Evolutionary conservation across 331 rosid species (phyloP), one percentile per base, ranked within the genome.

Genomic region (Rosa hybrid): DNA sequence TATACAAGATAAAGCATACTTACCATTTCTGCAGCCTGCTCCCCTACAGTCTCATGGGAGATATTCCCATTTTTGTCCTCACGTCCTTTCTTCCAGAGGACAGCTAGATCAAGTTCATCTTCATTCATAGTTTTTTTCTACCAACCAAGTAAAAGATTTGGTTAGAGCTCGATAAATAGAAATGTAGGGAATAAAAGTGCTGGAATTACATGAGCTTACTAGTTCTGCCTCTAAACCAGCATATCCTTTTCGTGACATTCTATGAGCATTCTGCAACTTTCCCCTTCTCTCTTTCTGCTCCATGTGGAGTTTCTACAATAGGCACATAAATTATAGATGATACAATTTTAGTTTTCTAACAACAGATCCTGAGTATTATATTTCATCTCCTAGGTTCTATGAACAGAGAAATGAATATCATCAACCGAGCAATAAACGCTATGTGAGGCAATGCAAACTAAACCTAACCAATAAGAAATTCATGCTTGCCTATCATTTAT

Each of bases 231-330:
- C 68, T 41, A 57, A 75, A 57, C 12, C 6, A 7, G 68, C 51
- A 13, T 56, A 39, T 39, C 68, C 68, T 48, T n/a, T 56, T 57
- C 16, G 41, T n/a, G 68, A 39, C 78, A 75, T 56, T 39, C 68
- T 75, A 41, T 57, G 68, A 57, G 63, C 25, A n/a, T 75, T 20
- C 48, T 75, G 67, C 50, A 75, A n/a, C 68, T 56, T 56, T 7
- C 39, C 51, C 51, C 78, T 75, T 57, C 53, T 75, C 53, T 57
- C 54, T 75, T 75, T n/a, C 78, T 75, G 78, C 46, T 75, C 78
- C 50, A 38, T 41, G 46, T 75, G 78, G 54, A 39, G 68, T 75
- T 56, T 75, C 78, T 74, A 54, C 51, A 39, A 20, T n/a, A 39
- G 30, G 68, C 38, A 56, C 44, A n/a, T 5, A 74, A 4, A 41